These are phyloP conservation scores for Royoungia palumana DNA, from an alignment of 768 basidiomycete species.

Conservation along the genomic window DNA sequence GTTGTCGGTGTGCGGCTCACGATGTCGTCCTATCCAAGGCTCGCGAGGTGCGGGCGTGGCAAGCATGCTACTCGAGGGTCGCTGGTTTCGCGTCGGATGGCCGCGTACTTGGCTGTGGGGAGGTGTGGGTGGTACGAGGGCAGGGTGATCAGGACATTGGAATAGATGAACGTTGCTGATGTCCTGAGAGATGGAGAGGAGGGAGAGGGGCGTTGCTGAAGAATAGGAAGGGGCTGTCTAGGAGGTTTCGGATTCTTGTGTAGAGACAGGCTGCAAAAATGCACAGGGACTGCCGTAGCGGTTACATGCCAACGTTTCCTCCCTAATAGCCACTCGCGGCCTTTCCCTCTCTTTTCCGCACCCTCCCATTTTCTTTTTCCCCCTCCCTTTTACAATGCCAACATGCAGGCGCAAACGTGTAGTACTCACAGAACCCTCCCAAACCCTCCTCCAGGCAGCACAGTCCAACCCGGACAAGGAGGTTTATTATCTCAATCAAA, in stretches of 20 bases:
- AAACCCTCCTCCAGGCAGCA: conserved; percentile 61
- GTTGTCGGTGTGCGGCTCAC: neutral
- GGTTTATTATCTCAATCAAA: conserved; percentile 91
- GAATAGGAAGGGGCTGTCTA: conserved; percentile 7
- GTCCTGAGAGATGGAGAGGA: too few relatives aligned
- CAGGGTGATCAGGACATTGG: neutral
- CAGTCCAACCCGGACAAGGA: conserved; percentile 63
- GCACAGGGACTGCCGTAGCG: conserved; percentile 31
- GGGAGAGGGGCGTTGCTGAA: neutral
- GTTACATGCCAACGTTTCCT: conserved; percentile 48
- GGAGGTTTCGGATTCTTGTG: conserved; percentile 24
- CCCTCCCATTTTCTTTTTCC: conserved; percentile 46
- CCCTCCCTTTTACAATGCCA: conserved; percentile 59
- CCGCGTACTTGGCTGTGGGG: neutral
- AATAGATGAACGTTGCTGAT: conserved; percentile 7
- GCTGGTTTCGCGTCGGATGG: conserved; percentile 11
- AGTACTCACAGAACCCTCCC: conserved; percentile 79
- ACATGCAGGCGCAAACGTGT: conserved; percentile 89
- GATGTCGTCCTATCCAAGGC: neutral
- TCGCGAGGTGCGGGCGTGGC: conserved; percentile 1
- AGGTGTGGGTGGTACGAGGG: neutral
- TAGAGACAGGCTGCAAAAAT: conserved; percentile 26
- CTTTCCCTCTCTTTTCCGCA: conserved; percentile 58
- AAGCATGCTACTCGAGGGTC: conserved; percentile 1
- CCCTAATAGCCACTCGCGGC: conserved; percentile 53